phyloP scores from a whole-genome alignment of 1,284 basidiomycete genomes.

The Trametes sp. region DNA sequence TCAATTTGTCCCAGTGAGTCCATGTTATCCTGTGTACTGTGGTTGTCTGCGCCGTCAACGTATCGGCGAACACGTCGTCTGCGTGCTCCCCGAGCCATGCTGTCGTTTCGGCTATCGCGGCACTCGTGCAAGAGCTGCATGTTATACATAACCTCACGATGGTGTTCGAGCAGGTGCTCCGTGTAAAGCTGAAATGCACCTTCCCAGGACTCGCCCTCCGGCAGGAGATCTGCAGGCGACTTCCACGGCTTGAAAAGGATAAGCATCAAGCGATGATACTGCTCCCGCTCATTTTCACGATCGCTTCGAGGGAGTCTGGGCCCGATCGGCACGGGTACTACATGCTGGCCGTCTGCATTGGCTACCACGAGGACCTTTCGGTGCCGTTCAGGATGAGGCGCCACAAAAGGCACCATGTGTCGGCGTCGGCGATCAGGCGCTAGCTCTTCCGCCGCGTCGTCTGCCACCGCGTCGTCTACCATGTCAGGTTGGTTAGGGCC shows the following conservation, averaged over 20 bases:
- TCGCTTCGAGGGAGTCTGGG: neutral
- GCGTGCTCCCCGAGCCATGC: neutral
- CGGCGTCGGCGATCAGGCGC: neutral
- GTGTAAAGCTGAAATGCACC: neutral
- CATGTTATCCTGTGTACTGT: no score
- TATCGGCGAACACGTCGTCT: neutral
- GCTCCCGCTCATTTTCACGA: neutral
- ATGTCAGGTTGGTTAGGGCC: no score
- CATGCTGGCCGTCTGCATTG: neutral
- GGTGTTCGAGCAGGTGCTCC: no score
- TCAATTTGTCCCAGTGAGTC: neutral
- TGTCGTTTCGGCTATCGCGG: neutral
- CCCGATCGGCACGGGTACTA: neutral
- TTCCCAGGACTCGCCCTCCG: neutral
- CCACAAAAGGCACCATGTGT: neutral
- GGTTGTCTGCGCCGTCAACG: neutral
- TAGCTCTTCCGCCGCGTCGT: no score
- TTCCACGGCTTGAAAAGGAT: neutral
- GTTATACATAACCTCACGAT: neutral
- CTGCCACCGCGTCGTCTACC: no score
- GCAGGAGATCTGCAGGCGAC: neutral
- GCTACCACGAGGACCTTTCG: neutral
- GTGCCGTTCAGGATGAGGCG: neutral
- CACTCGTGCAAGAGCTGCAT: neutral
- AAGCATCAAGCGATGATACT: neutral